Percentiles rank a stretch among this genome's conserved stretches.
These are phyloP conservation scores for Helianthus annuus DNA, from an alignment of 129 eudicot species.

Conservation along the genomic window DNA sequence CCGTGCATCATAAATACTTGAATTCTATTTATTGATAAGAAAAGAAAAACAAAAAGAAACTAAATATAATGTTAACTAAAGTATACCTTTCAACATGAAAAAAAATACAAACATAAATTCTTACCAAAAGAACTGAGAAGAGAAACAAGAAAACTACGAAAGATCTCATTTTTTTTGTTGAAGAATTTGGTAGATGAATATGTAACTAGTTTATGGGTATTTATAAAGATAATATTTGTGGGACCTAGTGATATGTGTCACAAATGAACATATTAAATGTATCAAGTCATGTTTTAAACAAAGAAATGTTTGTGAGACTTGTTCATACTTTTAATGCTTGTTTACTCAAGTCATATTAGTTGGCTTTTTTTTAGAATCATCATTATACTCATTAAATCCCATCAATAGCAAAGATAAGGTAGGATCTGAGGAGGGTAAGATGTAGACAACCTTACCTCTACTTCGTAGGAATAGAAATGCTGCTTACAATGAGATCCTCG, in stretches of 20 bases:
- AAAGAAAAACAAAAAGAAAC: not conserved
- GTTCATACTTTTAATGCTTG: not conserved
- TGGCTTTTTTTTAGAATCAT: too few relatives aligned
- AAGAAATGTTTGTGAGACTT: not conserved
- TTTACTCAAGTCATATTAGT: too few relatives aligned
- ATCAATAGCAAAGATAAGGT: too few relatives aligned
- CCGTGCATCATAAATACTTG: slow-evolving; percentile 35
- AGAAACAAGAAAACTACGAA: slow-evolving; percentile 12
- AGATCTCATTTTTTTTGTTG: slow-evolving; percentile 20
- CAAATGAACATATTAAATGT: too few relatives aligned
- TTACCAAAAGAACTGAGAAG: slow-evolving; percentile 39
- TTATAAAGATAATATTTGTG: not conserved
- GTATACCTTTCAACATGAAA: not conserved
- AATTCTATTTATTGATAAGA: slow-evolving; percentile 26
- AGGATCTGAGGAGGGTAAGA: too few relatives aligned
- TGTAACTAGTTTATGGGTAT: not conserved
- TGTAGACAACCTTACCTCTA: too few relatives aligned
- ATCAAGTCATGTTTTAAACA: not conserved
- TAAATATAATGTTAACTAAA: not conserved
- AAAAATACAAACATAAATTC: not conserved
- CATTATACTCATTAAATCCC: too few relatives aligned
- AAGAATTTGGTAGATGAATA: not conserved
- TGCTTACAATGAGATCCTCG: too few relatives aligned
- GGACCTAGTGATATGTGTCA: too few relatives aligned
- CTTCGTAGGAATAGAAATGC: too few relatives aligned